Percentiles rank a stretch among this genome's conserved stretches.
These are phyloP conservation scores for Rhizophora apiculata DNA, from an alignment of 345 rosid genomes.

Conservation along the genomic window DNA sequence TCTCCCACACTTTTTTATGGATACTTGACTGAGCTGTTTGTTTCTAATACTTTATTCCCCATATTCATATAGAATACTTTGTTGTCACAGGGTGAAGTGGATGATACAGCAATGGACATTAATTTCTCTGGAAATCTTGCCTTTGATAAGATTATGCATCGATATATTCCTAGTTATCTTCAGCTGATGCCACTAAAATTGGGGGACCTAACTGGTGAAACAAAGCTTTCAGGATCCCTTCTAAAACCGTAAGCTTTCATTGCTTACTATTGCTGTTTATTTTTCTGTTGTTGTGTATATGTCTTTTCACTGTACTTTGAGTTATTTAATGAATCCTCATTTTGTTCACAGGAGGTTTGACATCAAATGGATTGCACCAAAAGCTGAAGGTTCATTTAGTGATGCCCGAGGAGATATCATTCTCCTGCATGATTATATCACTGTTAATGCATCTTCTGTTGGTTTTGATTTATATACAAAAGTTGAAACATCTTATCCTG, in stretches of 20 bases:
- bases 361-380: constrained; percentile 93
- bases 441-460: constrained; percentile 72
- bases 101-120: constrained; percentile 83
- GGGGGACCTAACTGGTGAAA: constrained; percentile 92
- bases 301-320: constrained; percentile 11
- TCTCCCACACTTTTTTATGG: neutral
- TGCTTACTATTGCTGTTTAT: constrained; percentile 12
- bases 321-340: constrained; percentile 16
- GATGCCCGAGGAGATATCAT: constrained; percentile 98
- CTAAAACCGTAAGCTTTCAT: constrained; percentile 69
- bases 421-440: constrained; percentile 83
- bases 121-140: constrained; percentile 86
- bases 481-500: constrained; percentile 69
- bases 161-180: constrained; percentile 70
- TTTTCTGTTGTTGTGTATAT: neutral
- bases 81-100: constrained; percentile 80
- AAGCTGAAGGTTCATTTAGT: constrained; percentile 91
- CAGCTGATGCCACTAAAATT: constrained; percentile 61
- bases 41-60: neutral
- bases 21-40: constrained; percentile 1
- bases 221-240: constrained; percentile 91
- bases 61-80: constrained; percentile 24
- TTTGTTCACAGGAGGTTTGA: constrained; percentile 80
- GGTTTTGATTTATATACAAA: constrained; percentile 83
- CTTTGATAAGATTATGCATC: constrained; percentile 69